Percentiles rank a stretch among this genome's conserved stretches.
phyloP scores from a whole-genome alignment of 2,329 filamentous ascomycete genomes.

The Apiospora pterosperma region DNA sequence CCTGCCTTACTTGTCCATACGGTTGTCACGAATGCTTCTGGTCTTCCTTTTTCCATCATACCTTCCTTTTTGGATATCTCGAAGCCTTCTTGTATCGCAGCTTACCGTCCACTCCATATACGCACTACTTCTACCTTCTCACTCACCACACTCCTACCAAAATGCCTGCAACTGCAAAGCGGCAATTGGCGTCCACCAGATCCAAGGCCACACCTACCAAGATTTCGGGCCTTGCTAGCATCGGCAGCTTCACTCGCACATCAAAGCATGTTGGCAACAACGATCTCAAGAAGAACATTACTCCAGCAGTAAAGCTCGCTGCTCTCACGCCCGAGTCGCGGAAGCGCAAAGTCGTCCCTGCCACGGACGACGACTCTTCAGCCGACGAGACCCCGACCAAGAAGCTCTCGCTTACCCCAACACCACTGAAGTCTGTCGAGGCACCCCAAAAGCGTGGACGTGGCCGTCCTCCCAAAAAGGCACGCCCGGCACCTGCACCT shows the following conservation, averaged over 20 bases:
- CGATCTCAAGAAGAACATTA: slow-evolving; percentile 32
- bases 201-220: slow-evolving; percentile 20
- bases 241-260: slow-evolving; percentile 44
- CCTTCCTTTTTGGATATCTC: slow-evolving; percentile 1
- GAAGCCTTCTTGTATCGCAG: background rate
- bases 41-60: background rate
- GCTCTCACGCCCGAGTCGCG: slow-evolving; percentile 31
- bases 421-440: slow-evolving; percentile 8
- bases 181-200: slow-evolving; percentile 18
- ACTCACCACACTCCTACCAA: slow-evolving; percentile 8
- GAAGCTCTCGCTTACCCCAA: slow-evolving; percentile 4
- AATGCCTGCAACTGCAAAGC: slow-evolving; percentile 27
- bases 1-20: background rate
- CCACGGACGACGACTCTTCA: slow-evolving; percentile 24
- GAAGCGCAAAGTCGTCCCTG: slow-evolving; percentile 29
- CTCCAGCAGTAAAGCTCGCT: slow-evolving; percentile 32
- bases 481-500: slow-evolving; percentile 18
- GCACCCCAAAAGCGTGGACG: slow-evolving; percentile 22
- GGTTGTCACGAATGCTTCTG: background rate
- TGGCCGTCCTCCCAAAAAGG: slow-evolving; percentile 25
- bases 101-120: background rate
- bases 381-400: slow-evolving; percentile 24
- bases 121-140: background rate
- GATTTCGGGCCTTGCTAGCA: slow-evolving; percentile 26
- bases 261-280: slow-evolving; percentile 37